A percentile compares a stretch with the other conserved stretches of the same genome.
phyloP scores from a whole-genome alignment of 1,139 yeast genomes.

The Wickerhamomyces sp. region DNA sequence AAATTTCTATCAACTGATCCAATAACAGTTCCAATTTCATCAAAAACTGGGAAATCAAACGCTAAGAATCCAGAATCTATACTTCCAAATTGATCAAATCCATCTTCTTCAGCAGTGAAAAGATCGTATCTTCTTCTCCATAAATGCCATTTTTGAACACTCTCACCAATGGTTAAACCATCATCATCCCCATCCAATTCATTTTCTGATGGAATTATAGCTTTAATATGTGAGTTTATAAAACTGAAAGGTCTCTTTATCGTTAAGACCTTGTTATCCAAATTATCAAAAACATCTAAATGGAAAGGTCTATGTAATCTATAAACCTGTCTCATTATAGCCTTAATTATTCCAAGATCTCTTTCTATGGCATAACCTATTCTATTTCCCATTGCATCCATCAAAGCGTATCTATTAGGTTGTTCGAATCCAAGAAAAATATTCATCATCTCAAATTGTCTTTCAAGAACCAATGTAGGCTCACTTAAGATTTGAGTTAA shows the following conservation, averaged over 20 bases:
- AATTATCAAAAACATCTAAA: slow-evolving; percentile 70
- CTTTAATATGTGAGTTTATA: slow-evolving; percentile 82
- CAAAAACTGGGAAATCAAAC: slow-evolving; percentile 75
- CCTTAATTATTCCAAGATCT: slow-evolving; percentile 64
- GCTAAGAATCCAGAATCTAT: slow-evolving; percentile 85
- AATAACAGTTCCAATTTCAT: slow-evolving; percentile 52
- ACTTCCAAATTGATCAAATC: slow-evolving; percentile 73
- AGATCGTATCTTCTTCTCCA: slow-evolving; percentile 85
- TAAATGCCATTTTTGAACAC: slow-evolving; percentile 85
- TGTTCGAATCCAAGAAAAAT: slow-evolving; percentile 86
- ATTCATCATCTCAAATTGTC: slow-evolving; percentile 86
- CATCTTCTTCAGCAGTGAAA: slow-evolving; percentile 29
- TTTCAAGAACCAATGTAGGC: slow-evolving; percentile 81
- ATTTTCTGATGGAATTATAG: slow-evolving; percentile 49
- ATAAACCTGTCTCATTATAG: slow-evolving; percentile 74
- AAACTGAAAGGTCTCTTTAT: slow-evolving; percentile 78
- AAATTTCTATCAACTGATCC: slow-evolving; percentile 88
- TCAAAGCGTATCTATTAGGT: slow-evolving; percentile 70
- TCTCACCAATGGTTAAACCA: slow-evolving; percentile 65
- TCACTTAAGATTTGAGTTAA: slow-evolving; percentile 50
- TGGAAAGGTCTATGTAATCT: slow-evolving; percentile 82
- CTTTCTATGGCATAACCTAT: slow-evolving; percentile 81
- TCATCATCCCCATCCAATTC: slow-evolving; percentile 38
- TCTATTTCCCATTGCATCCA: slow-evolving; percentile 68
- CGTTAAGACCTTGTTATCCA: slow-evolving; percentile 65